phyloP scores from a whole-genome alignment of 2,329 filamentous ascomycete species.

The Monosporascus cannonballus region DNA sequence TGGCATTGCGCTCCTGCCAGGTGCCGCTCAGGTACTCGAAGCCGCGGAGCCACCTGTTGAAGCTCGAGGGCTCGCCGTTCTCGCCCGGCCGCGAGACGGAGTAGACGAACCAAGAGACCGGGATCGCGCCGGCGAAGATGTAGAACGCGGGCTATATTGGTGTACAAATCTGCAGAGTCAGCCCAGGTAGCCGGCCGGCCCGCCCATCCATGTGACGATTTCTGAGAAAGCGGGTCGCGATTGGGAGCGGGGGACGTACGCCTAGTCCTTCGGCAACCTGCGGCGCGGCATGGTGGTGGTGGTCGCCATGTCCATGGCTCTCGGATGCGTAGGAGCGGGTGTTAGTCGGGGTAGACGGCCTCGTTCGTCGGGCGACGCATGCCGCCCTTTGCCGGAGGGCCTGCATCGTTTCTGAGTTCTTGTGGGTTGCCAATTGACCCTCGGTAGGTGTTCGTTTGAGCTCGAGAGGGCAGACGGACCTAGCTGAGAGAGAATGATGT shows the following conservation, averaged over 20 bases:
- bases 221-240: neutral
- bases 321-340: conserved; percentile 50
- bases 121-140: conserved; percentile 37
- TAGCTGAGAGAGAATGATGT: conserved; percentile 12
- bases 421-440: conserved; percentile 20
- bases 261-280: conserved; percentile 48
- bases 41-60: conserved; percentile 41
- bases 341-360: conserved; percentile 25
- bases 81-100: conserved; percentile 40
- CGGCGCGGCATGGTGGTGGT: conserved; percentile 31
- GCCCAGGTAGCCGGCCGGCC: neutral
- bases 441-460: conserved; percentile 8
- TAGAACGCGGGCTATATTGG: conserved; percentile 41
- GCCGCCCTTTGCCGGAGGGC: conserved; percentile 38
- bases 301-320: conserved; percentile 33
- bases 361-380: conserved; percentile 32
- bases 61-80: conserved; percentile 43
- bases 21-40: conserved; percentile 41
- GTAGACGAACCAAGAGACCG: conserved; percentile 40
- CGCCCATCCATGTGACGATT: no score
- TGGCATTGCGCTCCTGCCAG: conserved; percentile 46
- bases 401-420: conserved; percentile 20
- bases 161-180: conserved; percentile 1
- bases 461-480: conserved; percentile 6
- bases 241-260: conserved; percentile 34